Base-by-base conservation (phyloP, 306 rosid genomes). In the Inga leiocalycina region DNA sequence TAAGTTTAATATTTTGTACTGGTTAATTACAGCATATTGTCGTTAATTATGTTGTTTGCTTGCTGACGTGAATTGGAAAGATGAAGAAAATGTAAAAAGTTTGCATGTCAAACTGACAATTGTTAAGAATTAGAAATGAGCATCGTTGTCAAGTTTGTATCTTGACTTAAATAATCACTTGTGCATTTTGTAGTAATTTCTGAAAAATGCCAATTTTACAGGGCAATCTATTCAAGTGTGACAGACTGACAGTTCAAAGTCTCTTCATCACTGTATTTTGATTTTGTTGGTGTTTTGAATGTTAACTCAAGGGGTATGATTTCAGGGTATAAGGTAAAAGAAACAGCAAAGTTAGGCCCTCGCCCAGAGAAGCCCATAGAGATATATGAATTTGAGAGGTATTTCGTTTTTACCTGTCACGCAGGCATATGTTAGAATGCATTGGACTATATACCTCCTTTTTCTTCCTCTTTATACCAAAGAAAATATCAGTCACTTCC, bases 371-470 rank as follows among this genome's bases (percentile, higher is more conserved):
- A 97, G 87, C 97, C 97, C 37, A 88, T 97, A 78, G 99, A 97
- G 84, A 90, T 97, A 87, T 97, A 94, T 67, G 99, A 97, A 84
- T 96, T 96, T 85, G 99, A 94, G 81, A 82, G 99, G 99, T 96
- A 91, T 51, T 56, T 71, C 34, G 72, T 44, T 75, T 73, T 78
- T 85, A 51, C 56, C 51, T 69, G 56, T 78, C 24, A 17, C 17
- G 32, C 56, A 66, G 52, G 59, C 52, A 83, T 64, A 75, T 44
- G 39, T 77, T n/a, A 49, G 24, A 49, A 43, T 68, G 30, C 35
- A 19, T 77, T n/a, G 54, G 65, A 66, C 45, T 44, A 59, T 44
- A 56, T 82, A 57, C 45, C 57, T 48, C 73, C 20, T 27, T 49
- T 68, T 46, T 49, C 75, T n/a, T 39, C 37, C 59, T 79, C 54